Percentiles rank a stretch among this genome's conserved stretches.
Evolutionary conservation across 768 basidiomycete genomes (phyloP).

Genomic region (Leccinum truebloodii): DNA sequence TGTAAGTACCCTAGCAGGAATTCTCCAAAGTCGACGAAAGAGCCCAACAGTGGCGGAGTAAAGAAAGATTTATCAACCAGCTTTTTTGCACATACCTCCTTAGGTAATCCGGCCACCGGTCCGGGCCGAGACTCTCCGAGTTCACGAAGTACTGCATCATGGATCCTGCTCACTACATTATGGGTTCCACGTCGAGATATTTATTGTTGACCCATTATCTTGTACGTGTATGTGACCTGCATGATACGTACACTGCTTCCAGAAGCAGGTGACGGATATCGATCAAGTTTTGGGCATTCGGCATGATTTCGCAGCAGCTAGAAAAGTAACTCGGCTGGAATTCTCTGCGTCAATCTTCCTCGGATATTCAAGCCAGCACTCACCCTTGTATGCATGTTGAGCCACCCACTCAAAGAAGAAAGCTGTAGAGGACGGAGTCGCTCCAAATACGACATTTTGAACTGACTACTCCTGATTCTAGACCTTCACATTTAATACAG

Average conservation of each 20-base stretch:
- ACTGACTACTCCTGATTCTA: background rate
- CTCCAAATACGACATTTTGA: background rate
- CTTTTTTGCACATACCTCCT: background rate
- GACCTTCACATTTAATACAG: background rate
- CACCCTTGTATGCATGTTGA: background rate
- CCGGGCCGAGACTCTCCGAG: background rate
- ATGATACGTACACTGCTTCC: constrained; percentile 6
- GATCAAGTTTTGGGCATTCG: too few species aligned
- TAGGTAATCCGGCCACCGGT: constrained; percentile 12
- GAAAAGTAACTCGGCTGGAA: constrained; percentile 2
- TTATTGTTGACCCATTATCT: too few species aligned
- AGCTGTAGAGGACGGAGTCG: background rate
- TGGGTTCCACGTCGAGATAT: background rate
- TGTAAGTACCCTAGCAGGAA: constrained; percentile 3
- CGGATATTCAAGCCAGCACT: background rate
- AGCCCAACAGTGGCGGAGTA: background rate
- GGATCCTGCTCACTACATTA: background rate
- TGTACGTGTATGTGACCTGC: background rate
- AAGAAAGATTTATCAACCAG: too few species aligned
- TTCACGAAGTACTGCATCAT: background rate
- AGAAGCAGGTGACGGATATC: constrained; percentile 7
- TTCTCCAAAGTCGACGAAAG: constrained; percentile 1
- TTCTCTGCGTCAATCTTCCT: background rate
- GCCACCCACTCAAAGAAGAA: background rate
- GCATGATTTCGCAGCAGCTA: background rate